Conservation (phyloP, 106 monocot genomes). For the Dactylorhiza incarnata region DNA sequence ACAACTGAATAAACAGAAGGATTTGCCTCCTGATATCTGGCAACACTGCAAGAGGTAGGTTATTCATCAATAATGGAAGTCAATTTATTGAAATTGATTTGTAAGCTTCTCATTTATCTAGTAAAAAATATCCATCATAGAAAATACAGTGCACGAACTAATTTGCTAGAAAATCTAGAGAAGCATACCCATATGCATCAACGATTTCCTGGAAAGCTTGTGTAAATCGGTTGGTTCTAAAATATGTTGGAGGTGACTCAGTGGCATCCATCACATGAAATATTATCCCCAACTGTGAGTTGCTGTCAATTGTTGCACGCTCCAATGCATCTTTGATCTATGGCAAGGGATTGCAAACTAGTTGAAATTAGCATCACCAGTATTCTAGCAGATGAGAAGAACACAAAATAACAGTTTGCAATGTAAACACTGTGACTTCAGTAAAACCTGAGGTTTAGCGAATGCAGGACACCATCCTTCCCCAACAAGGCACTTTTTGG, state of each 20-base stretch:
- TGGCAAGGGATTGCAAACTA: conserved; percentile 1
- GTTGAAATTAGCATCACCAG: neutral
- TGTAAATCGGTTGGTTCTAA: conserved; percentile 79
- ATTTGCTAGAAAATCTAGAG: neutral
- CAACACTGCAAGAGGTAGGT: conserved; percentile 63
- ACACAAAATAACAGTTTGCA: neutral
- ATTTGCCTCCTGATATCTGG: conserved; percentile 94
- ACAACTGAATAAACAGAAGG: conserved; percentile 91
- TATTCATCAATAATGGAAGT: conserved; percentile 16
- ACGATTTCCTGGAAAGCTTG: conserved; percentile 98
- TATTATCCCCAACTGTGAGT: conserved; percentile 95
- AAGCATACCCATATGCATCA: conserved; percentile 94
- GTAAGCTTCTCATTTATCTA: neutral
- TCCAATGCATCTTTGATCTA: conserved; percentile 88
- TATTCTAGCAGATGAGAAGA: neutral
- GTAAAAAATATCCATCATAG: neutral
- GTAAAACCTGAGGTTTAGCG: conserved; percentile 72
- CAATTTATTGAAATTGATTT: neutral
- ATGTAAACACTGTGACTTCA: neutral
- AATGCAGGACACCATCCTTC: conserved; percentile 96
- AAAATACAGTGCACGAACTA: neutral
- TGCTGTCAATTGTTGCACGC: conserved; percentile 83
- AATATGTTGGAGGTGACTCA: conserved; percentile 93
- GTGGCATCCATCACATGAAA: conserved; percentile 90
- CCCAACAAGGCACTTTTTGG: conserved; percentile 97